These are phyloP conservation scores for Aspergillus wentii DNA, from an alignment of 495 filamentous ascomycete species.

Conservation along the genomic window DNA sequence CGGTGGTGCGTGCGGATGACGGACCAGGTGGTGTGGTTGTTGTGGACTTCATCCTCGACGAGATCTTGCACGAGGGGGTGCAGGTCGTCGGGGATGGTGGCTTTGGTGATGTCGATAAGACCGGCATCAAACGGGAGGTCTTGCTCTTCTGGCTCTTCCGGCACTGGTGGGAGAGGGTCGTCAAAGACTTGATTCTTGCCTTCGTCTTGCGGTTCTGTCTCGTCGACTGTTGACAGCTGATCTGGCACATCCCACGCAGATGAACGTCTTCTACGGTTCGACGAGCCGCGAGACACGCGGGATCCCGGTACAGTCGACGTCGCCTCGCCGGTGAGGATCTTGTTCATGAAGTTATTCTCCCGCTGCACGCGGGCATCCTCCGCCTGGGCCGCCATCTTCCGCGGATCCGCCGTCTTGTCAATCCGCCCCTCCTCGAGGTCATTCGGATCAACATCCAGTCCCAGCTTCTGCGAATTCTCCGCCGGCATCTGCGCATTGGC, in stretches of 20 bases:
- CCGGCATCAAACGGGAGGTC: constrained; percentile 8
- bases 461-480: constrained; percentile 30
- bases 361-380: constrained; percentile 39
- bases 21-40: constrained; percentile 50
- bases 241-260: constrained; percentile 16
- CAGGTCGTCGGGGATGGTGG: constrained; percentile 31
- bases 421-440: constrained; percentile 33
- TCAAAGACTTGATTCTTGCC: constrained; percentile 9
- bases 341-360: constrained; percentile 35
- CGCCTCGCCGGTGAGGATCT: constrained; percentile 26
- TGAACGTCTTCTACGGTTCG: constrained; percentile 15
- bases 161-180: constrained; percentile 15
- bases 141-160: constrained; percentile 10
- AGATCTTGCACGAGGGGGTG: constrained; percentile 35
- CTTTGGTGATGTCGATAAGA: constrained; percentile 15
- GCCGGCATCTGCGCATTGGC: constrained; percentile 24
- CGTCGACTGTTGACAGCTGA: constrained; percentile 21
- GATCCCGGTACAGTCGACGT: constrained; percentile 12
- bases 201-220: constrained; percentile 14
- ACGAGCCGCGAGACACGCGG: constrained; percentile 25
- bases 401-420: constrained; percentile 24
- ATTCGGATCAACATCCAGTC: constrained; percentile 35
- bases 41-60: constrained; percentile 41
- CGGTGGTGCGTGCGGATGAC: constrained; percentile 47
- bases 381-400: constrained; percentile 38